Evolutionary conservation across 1,284 basidiomycete species (phyloP).

Genomic region (Irpex rosettiformis): DNA sequence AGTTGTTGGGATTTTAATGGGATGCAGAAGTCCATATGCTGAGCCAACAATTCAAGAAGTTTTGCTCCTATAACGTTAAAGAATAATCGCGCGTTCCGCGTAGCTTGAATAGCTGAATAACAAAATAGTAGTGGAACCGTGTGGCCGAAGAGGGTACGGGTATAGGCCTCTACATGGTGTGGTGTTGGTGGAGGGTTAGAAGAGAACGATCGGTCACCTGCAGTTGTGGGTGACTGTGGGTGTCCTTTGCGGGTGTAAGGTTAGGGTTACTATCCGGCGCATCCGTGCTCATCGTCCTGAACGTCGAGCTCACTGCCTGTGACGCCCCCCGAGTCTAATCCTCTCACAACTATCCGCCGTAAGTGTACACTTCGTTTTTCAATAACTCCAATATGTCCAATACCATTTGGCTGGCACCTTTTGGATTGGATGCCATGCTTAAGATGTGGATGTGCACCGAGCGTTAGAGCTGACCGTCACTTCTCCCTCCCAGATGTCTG

Average conservation of each 20-base stretch:
- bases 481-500: constrained; percentile 55
- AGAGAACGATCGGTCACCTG: background rate
- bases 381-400: background rate
- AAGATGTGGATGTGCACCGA: constrained; percentile 33
- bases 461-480: constrained; percentile 17
- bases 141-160: no score
- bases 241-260: background rate
- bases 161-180: background rate
- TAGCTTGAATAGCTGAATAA: no score
- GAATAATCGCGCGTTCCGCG: no score
- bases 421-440: no score
- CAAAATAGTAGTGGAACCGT: no score
- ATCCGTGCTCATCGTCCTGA: constrained; percentile 30
- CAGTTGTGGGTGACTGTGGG: background rate
- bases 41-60: no score
- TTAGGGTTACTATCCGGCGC: constrained; percentile 30
- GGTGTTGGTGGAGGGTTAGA: background rate
- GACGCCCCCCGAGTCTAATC: constrained; percentile 4
- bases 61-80: no score
- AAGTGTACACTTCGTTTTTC: constrained; percentile 10
- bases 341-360: constrained; percentile 19
- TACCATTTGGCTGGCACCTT: constrained; percentile 26
- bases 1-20: constrained; percentile 22
- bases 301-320: constrained; percentile 4
- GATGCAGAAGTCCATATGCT: no score